Conservation (phyloP, 129 eudicot genomes). For the Flaveria robusta region DNA sequence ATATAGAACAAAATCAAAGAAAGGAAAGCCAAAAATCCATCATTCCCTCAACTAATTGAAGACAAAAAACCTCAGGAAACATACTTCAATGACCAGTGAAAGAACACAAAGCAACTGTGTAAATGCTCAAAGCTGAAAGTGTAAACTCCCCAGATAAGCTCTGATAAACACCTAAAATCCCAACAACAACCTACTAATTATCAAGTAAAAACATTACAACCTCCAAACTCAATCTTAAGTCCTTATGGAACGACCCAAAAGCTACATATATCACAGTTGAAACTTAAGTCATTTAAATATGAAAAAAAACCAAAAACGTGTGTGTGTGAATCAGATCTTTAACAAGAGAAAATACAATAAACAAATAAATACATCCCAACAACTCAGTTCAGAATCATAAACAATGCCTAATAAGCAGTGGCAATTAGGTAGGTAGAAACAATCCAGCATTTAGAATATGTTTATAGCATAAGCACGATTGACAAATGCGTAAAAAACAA, state of each 20-base stretch:
- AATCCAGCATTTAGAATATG: constrained; percentile 18
- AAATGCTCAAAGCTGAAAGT: constrained; percentile 46
- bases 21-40: neutral
- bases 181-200: constrained; percentile 30
- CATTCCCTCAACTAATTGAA: neutral
- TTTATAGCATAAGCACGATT: constrained; percentile 8
- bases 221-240: constrained; percentile 9
- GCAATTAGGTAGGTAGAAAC: constrained; percentile 12
- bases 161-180: constrained; percentile 47
- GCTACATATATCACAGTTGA: neutral
- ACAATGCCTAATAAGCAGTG: constrained; percentile 9
- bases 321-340: constrained; percentile 16
- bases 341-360: constrained; percentile 20
- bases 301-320: neutral
- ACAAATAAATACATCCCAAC: constrained; percentile 31
- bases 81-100: constrained; percentile 46
- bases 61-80: constrained; percentile 17
- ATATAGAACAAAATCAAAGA: neutral
- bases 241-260: neutral
- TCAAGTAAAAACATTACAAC: constrained; percentile 11
- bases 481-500: neutral
- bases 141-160: constrained; percentile 46
- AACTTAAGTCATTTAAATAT: neutral
- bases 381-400: constrained; percentile 23
- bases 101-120: constrained; percentile 41